phyloP scores from a whole-genome alignment of 371 early-diverging fungal genomes.

The Mucor plumbeus region DNA sequence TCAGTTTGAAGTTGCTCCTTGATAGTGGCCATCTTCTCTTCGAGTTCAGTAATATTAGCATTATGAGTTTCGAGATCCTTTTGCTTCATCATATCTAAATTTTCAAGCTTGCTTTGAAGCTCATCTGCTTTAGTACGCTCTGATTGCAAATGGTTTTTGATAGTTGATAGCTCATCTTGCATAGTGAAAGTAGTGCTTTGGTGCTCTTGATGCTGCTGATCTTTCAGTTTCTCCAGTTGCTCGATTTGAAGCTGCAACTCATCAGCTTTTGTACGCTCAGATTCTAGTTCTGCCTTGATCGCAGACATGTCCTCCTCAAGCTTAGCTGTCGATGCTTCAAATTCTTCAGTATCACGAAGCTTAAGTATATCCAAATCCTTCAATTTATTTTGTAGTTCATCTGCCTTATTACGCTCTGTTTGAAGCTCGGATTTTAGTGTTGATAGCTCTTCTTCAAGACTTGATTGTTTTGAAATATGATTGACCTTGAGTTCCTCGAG shows the following conservation, averaged over 20 bases:
- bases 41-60: not conserved
- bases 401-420: not conserved
- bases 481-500: constrained; percentile 4
- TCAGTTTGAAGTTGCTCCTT: not conserved
- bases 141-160: constrained; percentile 3
- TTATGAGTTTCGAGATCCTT: not conserved
- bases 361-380: constrained; percentile 1
- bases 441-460: constrained; percentile 13
- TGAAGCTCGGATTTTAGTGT: not conserved
- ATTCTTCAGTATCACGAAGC: not conserved
- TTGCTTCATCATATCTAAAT: not conserved
- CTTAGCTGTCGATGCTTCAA: not conserved
- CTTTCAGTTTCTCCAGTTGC: constrained; percentile 12
- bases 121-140: constrained; percentile 7
- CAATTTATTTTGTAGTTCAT: constrained; percentile 9
- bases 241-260: constrained; percentile 1
- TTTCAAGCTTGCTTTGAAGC: not conserved
- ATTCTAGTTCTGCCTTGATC: not conserved
- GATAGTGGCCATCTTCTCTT: not conserved
- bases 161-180: constrained; percentile 5
- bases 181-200: not conserved
- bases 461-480: not conserved
- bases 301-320: not conserved
- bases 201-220: constrained; percentile 4
- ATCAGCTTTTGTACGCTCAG: not conserved